Evolutionary conservation across 352 stramenopile genomes (phyloP).

Genomic region (Phytophthora parvispora): DNA sequence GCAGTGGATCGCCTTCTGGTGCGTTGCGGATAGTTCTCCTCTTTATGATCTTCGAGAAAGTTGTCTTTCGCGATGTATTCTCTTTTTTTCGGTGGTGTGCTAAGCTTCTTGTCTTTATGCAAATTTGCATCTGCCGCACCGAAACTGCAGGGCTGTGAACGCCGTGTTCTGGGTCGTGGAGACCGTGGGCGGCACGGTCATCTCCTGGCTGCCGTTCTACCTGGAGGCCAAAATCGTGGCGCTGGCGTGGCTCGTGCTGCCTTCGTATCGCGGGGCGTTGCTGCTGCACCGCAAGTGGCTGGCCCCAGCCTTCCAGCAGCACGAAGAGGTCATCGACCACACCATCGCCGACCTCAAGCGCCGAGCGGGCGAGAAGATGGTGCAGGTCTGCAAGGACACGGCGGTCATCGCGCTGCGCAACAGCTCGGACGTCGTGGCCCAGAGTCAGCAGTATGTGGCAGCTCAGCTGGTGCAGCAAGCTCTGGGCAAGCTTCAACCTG

Average conservation of each 20-base stretch:
- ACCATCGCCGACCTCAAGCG: conserved; percentile 68
- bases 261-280: conserved; percentile 57
- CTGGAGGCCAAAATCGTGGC: conserved; percentile 77
- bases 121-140: conserved; percentile 2
- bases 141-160: conserved; percentile 54
- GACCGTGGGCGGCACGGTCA: conserved; percentile 64
- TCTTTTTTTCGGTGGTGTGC: neutral
- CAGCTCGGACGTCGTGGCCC: conserved; percentile 65
- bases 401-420: conserved; percentile 66
- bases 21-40: neutral
- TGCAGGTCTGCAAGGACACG: conserved; percentile 75
- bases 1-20: conserved; percentile 79
- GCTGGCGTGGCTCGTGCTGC: conserved; percentile 77
- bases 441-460: conserved; percentile 75
- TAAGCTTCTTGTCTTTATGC: conserved; percentile 1
- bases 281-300: conserved; percentile 69
- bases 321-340: conserved; percentile 70
- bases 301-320: conserved; percentile 73
- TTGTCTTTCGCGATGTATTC: no score
- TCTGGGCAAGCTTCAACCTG: conserved; percentile 38
- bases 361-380: conserved; percentile 71
- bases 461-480: conserved; percentile 77
- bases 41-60: neutral
- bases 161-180: conserved; percentile 70
- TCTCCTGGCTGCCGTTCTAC: conserved; percentile 80